phyloP scores from a whole-genome alignment of 148 eudicot genomes.

The Simmondsia chinensis region DNA sequence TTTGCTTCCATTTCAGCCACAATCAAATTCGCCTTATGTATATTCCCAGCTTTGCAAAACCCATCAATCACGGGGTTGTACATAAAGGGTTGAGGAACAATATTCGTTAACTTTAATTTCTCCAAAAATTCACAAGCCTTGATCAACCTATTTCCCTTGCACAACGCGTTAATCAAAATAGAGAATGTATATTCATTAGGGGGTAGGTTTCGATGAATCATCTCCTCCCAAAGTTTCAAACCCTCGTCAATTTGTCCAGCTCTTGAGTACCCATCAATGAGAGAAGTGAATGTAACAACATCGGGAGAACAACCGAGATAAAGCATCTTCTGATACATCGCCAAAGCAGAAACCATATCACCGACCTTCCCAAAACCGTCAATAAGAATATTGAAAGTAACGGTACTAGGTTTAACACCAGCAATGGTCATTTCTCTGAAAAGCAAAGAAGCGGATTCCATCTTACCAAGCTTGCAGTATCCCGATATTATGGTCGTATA shows the following conservation, averaged over 20 bases:
- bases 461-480: slow-evolving; percentile 55
- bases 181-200: slow-evolving; percentile 68
- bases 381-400: slow-evolving; percentile 61
- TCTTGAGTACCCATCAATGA: slow-evolving; percentile 66
- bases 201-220: slow-evolving; percentile 34
- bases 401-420: slow-evolving; percentile 54
- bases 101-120: slow-evolving; percentile 47
- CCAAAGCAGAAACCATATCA: slow-evolving; percentile 41
- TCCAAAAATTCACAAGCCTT: slow-evolving; percentile 65
- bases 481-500: slow-evolving; percentile 76
- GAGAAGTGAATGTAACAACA: slow-evolving; percentile 66
- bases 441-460: slow-evolving; percentile 51
- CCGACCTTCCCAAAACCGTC: slow-evolving; percentile 76
- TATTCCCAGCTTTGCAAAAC: slow-evolving; percentile 73
- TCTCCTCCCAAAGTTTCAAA: slow-evolving; percentile 54
- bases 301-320: slow-evolving; percentile 54
- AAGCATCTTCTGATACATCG: slow-evolving; percentile 54
- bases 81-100: slow-evolving; percentile 53
- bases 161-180: slow-evolving; percentile 53
- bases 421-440: slow-evolving; percentile 47
- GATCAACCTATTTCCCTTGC: slow-evolving; percentile 61
- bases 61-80: slow-evolving; percentile 94
- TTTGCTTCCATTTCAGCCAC: slow-evolving; percentile 71
- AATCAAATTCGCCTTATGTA: slow-evolving; percentile 70
- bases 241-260: slow-evolving; percentile 56